Evolutionary conservation across 108 stramenopile genomes (phyloP).

Genomic region (Cylindrotheca closterium): DNA sequence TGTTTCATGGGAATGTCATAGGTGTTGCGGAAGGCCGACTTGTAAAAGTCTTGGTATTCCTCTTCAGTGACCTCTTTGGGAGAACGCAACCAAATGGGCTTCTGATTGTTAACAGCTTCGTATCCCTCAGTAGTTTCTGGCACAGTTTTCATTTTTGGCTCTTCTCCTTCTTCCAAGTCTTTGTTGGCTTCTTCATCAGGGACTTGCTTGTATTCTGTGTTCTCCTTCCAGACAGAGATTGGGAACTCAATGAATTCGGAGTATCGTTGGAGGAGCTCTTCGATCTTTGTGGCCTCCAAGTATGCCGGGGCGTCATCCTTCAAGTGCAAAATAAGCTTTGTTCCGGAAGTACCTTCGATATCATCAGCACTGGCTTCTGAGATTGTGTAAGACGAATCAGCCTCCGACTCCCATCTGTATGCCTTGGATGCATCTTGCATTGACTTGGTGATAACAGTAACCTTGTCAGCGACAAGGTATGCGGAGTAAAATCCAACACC

Average conservation of each 20-base stretch:
- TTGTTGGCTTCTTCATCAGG: slow-evolving; percentile 95
- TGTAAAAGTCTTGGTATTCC: slow-evolving; percentile 97
- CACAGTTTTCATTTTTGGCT: slow-evolving; percentile 95
- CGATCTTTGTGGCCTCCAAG: slow-evolving; percentile 70
- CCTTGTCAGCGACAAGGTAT: slow-evolving; percentile 94
- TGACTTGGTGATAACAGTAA: slow-evolving; percentile 90
- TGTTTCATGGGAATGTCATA: slow-evolving; percentile 92
- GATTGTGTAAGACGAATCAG: slow-evolving; percentile 74
- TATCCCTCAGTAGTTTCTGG: slow-evolving; percentile 84
- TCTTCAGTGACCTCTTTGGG: slow-evolving; percentile 87
- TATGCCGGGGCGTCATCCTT: slow-evolving; percentile 87
- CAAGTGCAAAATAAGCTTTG: slow-evolving; percentile 83
- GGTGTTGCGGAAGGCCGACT: slow-evolving; percentile 82
- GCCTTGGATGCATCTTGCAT: slow-evolving; percentile 67
- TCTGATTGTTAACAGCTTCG: slow-evolving; percentile 93
- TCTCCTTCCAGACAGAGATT: slow-evolving; percentile 93
- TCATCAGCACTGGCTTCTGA: slow-evolving; percentile 51
- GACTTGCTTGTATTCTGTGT: slow-evolving; percentile 92
- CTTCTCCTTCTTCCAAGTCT: slow-evolving; percentile 73
- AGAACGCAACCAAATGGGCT: slow-evolving; percentile 96
- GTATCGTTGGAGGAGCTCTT: slow-evolving; percentile 84
- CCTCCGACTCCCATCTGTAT: slow-evolving; percentile 77
- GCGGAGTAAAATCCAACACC: slow-evolving; percentile 99
- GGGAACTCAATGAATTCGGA: slow-evolving; percentile 97
- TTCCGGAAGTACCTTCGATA: slow-evolving; percentile 71